A percentile compares a stretch with the other conserved stretches of the same genome.
These are phyloP conservation scores for Pythium phragmiticola DNA, from an alignment of 352 stramenopile species.

Conservation along the genomic window DNA sequence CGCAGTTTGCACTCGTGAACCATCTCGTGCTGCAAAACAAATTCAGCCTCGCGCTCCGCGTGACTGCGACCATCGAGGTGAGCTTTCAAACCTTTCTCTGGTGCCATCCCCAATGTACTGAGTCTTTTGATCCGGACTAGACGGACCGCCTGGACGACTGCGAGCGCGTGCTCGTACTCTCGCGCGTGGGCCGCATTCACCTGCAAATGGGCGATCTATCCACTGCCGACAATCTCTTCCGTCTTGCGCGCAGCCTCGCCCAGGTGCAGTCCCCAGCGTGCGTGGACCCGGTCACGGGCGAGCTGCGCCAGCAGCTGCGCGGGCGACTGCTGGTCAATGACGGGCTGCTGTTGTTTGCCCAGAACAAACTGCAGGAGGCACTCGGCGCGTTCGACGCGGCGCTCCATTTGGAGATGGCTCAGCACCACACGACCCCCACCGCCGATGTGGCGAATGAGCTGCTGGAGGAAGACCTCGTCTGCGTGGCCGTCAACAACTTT, in stretches of 20 bases:
- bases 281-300: not conserved
- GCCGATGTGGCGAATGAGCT: conserved; percentile 34
- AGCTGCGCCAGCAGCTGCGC: conserved; percentile 32
- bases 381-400: conserved; percentile 72
- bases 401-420: conserved; percentile 37
- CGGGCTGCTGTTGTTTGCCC: conserved; percentile 65
- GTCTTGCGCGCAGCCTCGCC: conserved; percentile 35
- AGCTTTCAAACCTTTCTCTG: not conserved
- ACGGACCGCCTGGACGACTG: conserved; percentile 33
- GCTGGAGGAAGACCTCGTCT: conserved; percentile 67
- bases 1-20: conserved; percentile 66
- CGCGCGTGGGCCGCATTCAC: conserved; percentile 64
- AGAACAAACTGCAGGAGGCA: conserved; percentile 81
- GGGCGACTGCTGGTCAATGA: conserved; percentile 69
- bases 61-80: conserved; percentile 69
- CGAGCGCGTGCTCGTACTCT: conserved; percentile 54
- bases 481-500: conserved; percentile 78
- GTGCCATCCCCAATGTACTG: not conserved
- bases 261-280: conserved; percentile 5
- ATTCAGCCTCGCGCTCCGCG: conserved; percentile 60
- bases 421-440: not conserved
- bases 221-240: conserved; percentile 58
- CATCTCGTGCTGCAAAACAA: conserved; percentile 72
- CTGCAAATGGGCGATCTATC: conserved; percentile 73
- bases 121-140: conserved; percentile 19